These are phyloP conservation scores for Melanogaster broomeanus DNA, from an alignment of 768 basidiomycete species.

Conservation along the genomic window DNA sequence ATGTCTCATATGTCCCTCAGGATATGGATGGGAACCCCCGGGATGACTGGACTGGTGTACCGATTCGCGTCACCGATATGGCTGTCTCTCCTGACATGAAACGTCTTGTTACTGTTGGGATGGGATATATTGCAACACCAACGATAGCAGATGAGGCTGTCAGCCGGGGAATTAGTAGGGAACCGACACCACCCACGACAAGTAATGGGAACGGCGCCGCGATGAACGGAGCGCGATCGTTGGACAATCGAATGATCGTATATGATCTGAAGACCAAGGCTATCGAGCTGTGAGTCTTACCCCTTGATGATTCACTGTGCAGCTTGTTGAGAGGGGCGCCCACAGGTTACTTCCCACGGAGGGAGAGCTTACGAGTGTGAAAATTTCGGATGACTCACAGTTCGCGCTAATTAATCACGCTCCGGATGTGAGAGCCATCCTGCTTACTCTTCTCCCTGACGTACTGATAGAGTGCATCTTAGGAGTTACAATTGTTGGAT, in stretches of 20 bases:
- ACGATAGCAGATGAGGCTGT: slow-evolving; percentile 12
- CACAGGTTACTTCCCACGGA: slow-evolving; percentile 64
- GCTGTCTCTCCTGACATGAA: slow-evolving; percentile 83
- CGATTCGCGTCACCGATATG: slow-evolving; percentile 85
- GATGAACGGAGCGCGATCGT: slow-evolving; percentile 37
- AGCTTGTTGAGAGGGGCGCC: slow-evolving; percentile 6
- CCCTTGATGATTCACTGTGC: slow-evolving; percentile 11
- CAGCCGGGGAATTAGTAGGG: slow-evolving; percentile 35
- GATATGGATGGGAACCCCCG: slow-evolving; percentile 70
- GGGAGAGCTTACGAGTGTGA: slow-evolving; percentile 87
- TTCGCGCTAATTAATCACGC: slow-evolving; percentile 86
- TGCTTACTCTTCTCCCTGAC: neutral
- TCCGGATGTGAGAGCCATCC: slow-evolving; percentile 65
- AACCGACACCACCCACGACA: slow-evolving; percentile 33
- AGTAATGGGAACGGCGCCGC: slow-evolving; percentile 34
- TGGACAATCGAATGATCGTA: slow-evolving; percentile 69
- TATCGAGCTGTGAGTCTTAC: slow-evolving; percentile 59
- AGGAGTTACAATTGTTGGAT: slow-evolving; percentile 93
- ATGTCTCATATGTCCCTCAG: slow-evolving; percentile 42
- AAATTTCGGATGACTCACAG: slow-evolving; percentile 82
- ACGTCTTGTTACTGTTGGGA: slow-evolving; percentile 83
- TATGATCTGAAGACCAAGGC: slow-evolving; percentile 74
- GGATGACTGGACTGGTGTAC: slow-evolving; percentile 66
- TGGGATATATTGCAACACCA: slow-evolving; percentile 43
- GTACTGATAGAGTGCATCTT: slow-evolving; percentile 12